These are phyloP conservation scores for Pseudozyma tsukubaensis DNA, from an alignment of 1,284 basidiomycete genomes.

Conservation along the genomic window DNA sequence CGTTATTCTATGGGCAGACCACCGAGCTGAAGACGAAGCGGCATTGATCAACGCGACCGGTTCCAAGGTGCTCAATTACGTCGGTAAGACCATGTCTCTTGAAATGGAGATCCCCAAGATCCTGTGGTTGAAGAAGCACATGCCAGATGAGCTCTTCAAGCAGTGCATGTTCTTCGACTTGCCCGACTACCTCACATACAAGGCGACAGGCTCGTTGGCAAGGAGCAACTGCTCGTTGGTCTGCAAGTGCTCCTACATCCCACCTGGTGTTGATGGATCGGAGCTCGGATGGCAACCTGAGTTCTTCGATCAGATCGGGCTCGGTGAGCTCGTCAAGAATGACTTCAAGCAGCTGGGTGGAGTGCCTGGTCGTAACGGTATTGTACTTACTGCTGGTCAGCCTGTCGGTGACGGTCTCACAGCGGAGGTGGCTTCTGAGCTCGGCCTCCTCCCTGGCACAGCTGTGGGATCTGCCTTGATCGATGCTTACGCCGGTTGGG, in stretches of 20 bases:
- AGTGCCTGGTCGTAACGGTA: slow-evolving; percentile 73
- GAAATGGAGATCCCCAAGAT: slow-evolving; percentile 78
- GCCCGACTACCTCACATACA: slow-evolving; percentile 95
- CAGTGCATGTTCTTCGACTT: slow-evolving; percentile 94
- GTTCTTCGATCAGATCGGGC: slow-evolving; percentile 64
- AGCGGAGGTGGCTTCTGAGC: slow-evolving; percentile 81
- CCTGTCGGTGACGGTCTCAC: slow-evolving; percentile 88
- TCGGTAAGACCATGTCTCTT: slow-evolving; percentile 90
- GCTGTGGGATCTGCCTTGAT: slow-evolving; percentile 94
- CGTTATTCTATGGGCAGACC: slow-evolving; percentile 73
- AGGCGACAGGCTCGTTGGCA: slow-evolving; percentile 81
- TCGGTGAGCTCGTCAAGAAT: slow-evolving; percentile 71
- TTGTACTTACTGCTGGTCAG: slow-evolving; percentile 88
- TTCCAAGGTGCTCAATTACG: slow-evolving; percentile 89
- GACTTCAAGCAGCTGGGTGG: slow-evolving; percentile 84
- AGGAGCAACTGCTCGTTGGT: slow-evolving; percentile 93
- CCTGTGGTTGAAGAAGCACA: slow-evolving; percentile 92
- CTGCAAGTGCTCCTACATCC: slow-evolving; percentile 97
- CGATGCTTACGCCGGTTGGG: slow-evolving; percentile 99
- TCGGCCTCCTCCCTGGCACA: slow-evolving; percentile 88
- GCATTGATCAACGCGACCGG: slow-evolving; percentile 86
- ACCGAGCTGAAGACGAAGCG: slow-evolving; percentile 91
- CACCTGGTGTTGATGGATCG: slow-evolving; percentile 70
- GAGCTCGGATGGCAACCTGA: slow-evolving; percentile 65
- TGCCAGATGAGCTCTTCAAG: slow-evolving; percentile 80